These are phyloP conservation scores for Neolentinus lepideus DNA, from an alignment of 1,284 basidiomycete genomes.

Conservation along the genomic window DNA sequence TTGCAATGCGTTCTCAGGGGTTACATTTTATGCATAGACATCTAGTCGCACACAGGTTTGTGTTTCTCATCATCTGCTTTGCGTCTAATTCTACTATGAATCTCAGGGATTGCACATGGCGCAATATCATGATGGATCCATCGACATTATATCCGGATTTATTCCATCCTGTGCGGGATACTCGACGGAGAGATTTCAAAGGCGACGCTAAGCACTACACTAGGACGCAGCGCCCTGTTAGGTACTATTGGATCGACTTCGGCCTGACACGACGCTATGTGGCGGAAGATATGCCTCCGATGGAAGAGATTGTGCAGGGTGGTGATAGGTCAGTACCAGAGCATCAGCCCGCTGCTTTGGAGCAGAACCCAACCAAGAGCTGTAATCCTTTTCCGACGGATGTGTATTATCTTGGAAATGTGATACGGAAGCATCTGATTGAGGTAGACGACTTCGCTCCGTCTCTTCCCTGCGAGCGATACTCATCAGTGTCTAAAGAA, in stretches of 20 bases:
- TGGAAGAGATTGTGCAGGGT: not conserved
- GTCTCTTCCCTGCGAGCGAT: not conserved
- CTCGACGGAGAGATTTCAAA: not conserved
- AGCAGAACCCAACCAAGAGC: not conserved
- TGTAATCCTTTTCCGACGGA: constrained; percentile 3
- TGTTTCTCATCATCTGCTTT: not conserved
- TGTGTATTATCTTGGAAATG: constrained; percentile 4
- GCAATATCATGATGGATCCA: constrained; percentile 14
- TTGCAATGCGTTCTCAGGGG: constrained; percentile 8
- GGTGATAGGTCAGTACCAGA: constrained; percentile 3
- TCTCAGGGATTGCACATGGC: constrained; percentile 9
- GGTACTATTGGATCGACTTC: constrained; percentile 5
- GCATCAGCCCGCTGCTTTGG: not conserved
- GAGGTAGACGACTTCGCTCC: not conserved
- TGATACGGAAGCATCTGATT: not conserved
- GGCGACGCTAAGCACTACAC: constrained; percentile 1
- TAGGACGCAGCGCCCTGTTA: not conserved
- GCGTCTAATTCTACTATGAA: not conserved
- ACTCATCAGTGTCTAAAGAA: not conserved
- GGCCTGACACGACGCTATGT: not conserved
- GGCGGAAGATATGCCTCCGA: not conserved
- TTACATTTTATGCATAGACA: constrained; percentile 18
- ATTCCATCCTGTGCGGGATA: constrained; percentile 10
- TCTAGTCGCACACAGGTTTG: constrained; percentile 17
- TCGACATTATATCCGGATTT: constrained; percentile 10